These are phyloP conservation scores for Castanea crenata DNA, from an alignment of 306 rosid species.

Conservation along the genomic window DNA sequence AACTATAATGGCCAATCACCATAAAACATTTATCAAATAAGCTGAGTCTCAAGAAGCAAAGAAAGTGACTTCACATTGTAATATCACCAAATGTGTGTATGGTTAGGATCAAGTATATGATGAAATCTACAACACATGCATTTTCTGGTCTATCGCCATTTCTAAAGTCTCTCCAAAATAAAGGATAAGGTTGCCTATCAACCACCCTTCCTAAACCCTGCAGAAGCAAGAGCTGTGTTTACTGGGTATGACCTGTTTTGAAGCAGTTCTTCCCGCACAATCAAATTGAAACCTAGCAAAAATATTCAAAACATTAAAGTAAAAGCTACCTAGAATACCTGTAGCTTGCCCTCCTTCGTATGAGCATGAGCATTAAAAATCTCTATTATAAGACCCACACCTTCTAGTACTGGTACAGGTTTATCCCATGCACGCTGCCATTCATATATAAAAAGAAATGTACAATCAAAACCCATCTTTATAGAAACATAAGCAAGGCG, in stretches of 20 bases:
- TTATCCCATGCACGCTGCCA: slow-evolving; percentile 62
- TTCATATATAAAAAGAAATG: neutral
- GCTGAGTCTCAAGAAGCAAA: no score
- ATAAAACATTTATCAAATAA: no score
- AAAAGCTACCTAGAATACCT: slow-evolving; percentile 40
- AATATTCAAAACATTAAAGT: slow-evolving; percentile 2
- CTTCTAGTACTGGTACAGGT: slow-evolving; percentile 68
- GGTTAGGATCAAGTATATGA: no score
- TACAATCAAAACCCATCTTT: neutral
- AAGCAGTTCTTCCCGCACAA: neutral
- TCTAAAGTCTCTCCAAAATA: no score
- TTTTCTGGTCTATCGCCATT: no score
- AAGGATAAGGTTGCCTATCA: no score
- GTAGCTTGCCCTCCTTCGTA: slow-evolving; percentile 83
- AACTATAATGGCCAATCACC: no score
- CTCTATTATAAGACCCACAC: slow-evolving; percentile 91
- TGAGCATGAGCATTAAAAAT: slow-evolving; percentile 90
- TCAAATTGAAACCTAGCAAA: slow-evolving; percentile 9
- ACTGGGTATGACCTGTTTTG: neutral
- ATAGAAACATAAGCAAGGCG: neutral
- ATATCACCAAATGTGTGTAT: no score
- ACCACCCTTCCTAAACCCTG: no score
- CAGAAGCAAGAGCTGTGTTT: no score
- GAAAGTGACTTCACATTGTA: no score
- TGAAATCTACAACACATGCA: no score